Conservation (phyloP, 441 rosid species). For the Manihot esculenta region DNA sequence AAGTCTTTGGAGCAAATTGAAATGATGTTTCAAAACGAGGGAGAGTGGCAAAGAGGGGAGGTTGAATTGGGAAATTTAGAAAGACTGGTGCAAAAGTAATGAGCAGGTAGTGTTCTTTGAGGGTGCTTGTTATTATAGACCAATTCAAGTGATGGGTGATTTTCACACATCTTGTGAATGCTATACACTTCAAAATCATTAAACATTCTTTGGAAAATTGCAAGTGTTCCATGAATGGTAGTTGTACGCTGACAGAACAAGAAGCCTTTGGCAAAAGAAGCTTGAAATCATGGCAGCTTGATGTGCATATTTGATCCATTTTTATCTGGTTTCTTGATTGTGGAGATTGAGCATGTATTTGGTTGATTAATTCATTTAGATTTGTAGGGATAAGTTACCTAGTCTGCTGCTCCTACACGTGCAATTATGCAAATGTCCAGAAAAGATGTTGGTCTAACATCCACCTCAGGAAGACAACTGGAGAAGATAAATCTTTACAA, state of each 20-base stretch:
- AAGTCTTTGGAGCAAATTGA: conserved; percentile 89
- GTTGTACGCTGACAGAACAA: not conserved
- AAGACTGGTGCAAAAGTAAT: conserved; percentile 58
- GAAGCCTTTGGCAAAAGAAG: not conserved
- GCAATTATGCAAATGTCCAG: not conserved
- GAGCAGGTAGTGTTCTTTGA: not conserved
- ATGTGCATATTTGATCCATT: not conserved
- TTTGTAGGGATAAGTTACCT: not conserved
- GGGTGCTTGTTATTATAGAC: not conserved
- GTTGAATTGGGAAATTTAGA: conserved; percentile 69
- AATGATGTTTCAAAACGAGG: conserved; percentile 51
- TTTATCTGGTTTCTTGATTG: not conserved
- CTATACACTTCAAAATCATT: conserved; percentile 1
- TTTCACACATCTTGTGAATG: conserved; percentile 9
- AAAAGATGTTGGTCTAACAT: not conserved
- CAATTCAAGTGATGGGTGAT: not conserved
- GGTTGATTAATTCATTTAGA: not conserved
- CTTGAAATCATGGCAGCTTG: not conserved
- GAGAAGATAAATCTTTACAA: not conserved
- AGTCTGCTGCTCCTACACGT: not conserved
- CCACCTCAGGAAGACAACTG: not conserved
- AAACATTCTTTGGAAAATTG: conserved; percentile 4
- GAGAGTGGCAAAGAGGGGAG: conserved; percentile 41
- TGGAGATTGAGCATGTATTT: not conserved
- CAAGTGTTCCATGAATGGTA: not conserved